phyloP scores from a whole-genome alignment of 106 monocot species.

The Gastrodia elata region DNA sequence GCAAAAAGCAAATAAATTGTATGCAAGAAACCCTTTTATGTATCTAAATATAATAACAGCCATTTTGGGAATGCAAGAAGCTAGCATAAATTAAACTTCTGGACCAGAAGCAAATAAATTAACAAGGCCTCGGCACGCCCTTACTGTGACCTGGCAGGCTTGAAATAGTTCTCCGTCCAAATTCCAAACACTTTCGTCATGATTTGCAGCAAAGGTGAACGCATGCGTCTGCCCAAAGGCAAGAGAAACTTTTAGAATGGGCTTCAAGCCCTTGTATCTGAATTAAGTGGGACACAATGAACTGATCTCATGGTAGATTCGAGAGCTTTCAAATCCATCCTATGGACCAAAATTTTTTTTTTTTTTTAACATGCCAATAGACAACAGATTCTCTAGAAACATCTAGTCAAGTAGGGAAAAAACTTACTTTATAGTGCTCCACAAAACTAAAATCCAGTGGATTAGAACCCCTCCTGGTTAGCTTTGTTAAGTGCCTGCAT shows the following conservation, averaged over 20 bases:
- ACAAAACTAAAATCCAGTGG: constrained; percentile 70
- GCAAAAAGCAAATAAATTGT: no score
- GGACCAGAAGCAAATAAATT: constrained; percentile 91
- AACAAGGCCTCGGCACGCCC: constrained; percentile 63
- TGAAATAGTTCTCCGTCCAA: constrained; percentile 79
- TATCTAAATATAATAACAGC: no score
- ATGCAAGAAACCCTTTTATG: no score
- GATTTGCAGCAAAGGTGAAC: constrained; percentile 62
- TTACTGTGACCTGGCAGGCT: constrained; percentile 69
- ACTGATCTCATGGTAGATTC: no score
- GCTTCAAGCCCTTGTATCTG: no score
- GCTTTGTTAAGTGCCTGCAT: constrained; percentile 80
- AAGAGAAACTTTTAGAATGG: no score
- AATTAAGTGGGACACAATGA: no score
- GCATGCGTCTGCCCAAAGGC: constrained; percentile 40
- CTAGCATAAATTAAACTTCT: constrained; percentile 28
- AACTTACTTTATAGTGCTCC: constrained; percentile 69
- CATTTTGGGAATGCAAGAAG: background rate
- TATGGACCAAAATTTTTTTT: no score
- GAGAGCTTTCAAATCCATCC: no score
- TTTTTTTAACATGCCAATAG: no score
- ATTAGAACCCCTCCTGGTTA: constrained; percentile 51
- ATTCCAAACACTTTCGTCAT: constrained; percentile 72
- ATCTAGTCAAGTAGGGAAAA: background rate
- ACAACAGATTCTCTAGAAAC: background rate